Evolutionary conservation across 2,329 filamentous ascomycete genomes (phyloP), one percentile per base, ranked within the genome.

Genomic region (Rugonectria rugulosa): DNA sequence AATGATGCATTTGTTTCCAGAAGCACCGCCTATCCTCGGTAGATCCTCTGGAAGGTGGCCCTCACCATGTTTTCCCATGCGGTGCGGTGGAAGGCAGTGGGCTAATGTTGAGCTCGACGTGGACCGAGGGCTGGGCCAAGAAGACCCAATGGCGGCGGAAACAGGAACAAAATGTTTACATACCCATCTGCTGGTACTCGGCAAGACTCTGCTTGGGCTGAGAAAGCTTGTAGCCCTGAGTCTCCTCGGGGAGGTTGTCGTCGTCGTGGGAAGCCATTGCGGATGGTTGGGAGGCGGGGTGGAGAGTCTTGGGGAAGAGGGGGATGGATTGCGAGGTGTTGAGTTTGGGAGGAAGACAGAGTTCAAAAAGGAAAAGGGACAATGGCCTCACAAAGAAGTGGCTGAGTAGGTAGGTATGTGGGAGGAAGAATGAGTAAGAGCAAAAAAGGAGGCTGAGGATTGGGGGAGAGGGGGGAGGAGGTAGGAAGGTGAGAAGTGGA

Each of bases 171-270:
- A 19, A 40, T 36, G 37, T 24, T 34, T 15, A 69, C 90, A 72
- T 81, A 96, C 92, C 95, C 79, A 99, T 89, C 75, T 97, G 83
- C 72, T 94, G 85, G 79, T 97, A 97, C 77, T 97, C 91, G 63
- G 94, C 91, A 72, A 99, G 84, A 68, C 91, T 96, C 86, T 98
- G 97, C 88, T 97, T 97, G 61, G 84, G 84, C 86, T 97, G 92
- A 66, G 92, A 93, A 73, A 97, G 90, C 87, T 96, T 97, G 88
- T 97, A 98, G 74, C 94, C 94, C 79, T 93, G 88, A 65, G 93
- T 97, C 79, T 89, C 85, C 80, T 95, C 90, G 62, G 92, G 89
- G 76, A 90, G 82, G 66, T 94, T 86, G 71, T 98, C 94, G 60
- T 97, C 92, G 63, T 88, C 81, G 71, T 85, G 80, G 68, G 86